These are phyloP conservation scores for Micractinium sp. DNA, from an alignment of 139 green algal species.

Conservation along the genomic window DNA sequence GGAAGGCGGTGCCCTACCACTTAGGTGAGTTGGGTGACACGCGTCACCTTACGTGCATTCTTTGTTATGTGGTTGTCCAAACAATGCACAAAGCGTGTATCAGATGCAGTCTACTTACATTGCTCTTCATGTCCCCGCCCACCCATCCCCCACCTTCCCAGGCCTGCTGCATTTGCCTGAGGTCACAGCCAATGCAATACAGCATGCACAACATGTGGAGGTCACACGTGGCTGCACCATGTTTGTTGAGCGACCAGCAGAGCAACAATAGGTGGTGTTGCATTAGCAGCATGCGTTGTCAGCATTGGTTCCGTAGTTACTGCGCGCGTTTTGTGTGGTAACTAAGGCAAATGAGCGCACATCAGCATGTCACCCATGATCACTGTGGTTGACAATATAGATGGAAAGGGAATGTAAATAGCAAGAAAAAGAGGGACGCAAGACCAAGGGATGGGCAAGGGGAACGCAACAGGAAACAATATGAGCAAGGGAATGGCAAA, in stretches of 20 bases:
- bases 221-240: conserved; percentile 8
- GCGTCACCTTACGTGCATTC: not conserved
- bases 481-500: too few relatives aligned
- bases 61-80: not conserved
- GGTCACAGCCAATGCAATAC: not conserved
- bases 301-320: too few relatives aligned
- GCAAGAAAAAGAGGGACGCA: too few relatives aligned
- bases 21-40: not conserved
- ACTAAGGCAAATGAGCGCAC: too few relatives aligned
- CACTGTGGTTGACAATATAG: too few relatives aligned
- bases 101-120: too few relatives aligned
- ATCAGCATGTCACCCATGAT: too few relatives aligned
- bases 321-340: too few relatives aligned
- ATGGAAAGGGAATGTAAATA: too few relatives aligned
- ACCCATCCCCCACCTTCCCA: not conserved
- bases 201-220: conserved; percentile 5
- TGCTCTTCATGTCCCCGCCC: not conserved
- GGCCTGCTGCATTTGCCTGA: conserved; percentile 25
- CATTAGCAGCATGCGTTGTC: too few relatives aligned
- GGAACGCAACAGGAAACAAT: too few relatives aligned
- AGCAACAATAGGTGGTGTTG: not conserved
- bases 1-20: conserved; percentile 38
- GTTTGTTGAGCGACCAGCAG: conserved; percentile 20
- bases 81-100: not conserved
- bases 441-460: too few relatives aligned